Evolutionary conservation across 495 filamentous ascomycete species (phyloP).

Genomic region (Aspergillus avenaceus): DNA sequence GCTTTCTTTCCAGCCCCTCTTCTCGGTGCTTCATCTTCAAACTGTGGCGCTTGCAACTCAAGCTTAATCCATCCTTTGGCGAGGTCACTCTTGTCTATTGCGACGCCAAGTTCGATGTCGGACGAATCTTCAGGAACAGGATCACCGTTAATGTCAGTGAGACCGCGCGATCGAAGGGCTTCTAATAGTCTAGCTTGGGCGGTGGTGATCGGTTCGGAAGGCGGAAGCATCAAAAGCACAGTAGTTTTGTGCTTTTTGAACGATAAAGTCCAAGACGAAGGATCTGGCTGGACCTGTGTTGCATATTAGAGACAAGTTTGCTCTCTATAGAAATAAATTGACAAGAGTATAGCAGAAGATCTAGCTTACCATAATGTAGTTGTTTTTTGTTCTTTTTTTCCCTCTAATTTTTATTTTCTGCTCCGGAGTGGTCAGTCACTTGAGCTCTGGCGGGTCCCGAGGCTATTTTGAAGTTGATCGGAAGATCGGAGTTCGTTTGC

Average conservation of each 20-base stretch:
- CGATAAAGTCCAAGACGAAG: conserved; percentile 58
- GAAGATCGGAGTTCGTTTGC: conserved; percentile 14
- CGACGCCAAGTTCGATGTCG: conserved; percentile 51
- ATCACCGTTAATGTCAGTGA: conserved; percentile 43
- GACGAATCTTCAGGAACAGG: conserved; percentile 42
- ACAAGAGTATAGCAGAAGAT: not conserved
- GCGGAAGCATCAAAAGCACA: conserved; percentile 64
- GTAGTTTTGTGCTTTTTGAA: conserved; percentile 79
- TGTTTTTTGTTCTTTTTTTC: not conserved
- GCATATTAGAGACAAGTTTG: not conserved
- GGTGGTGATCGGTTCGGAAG: conserved; percentile 53
- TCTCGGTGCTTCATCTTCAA: conserved; percentile 38
- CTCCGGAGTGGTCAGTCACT: conserved; percentile 1
- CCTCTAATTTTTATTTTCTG: too few relatives aligned
- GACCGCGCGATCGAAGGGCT: conserved; percentile 38
- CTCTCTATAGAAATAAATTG: not conserved
- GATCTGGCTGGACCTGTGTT: conserved; percentile 27
- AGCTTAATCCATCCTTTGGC: conserved; percentile 55
- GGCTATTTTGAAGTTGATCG: conserved; percentile 8
- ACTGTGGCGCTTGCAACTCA: conserved; percentile 29
- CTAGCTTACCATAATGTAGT: conserved; percentile 16
- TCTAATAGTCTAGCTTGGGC: conserved; percentile 62
- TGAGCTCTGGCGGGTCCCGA: conserved; percentile 16
- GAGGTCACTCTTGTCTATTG: conserved; percentile 51
- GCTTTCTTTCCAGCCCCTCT: conserved; percentile 35